Evolutionary conservation across 1,139 yeast species (phyloP), one percentile per base, ranked within the genome.

Genomic region (Trichomonascaceae sp.): DNA sequence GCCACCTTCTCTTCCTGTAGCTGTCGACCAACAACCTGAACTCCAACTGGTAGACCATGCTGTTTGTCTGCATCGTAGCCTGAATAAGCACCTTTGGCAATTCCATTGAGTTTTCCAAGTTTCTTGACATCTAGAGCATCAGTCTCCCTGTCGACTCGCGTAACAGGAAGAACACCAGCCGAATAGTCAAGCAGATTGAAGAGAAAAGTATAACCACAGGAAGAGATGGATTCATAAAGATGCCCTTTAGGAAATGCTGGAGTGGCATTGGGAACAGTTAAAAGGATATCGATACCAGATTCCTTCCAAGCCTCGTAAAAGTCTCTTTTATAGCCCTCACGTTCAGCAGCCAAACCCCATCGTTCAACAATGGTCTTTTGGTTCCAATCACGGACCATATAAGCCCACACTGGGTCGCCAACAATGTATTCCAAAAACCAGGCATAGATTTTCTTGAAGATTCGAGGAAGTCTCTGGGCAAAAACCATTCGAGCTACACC

Each of bases 11-110:
- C 91, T 61, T 85, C 91, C 61, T 81, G 79, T 52, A 77, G 75
- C 53, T 83, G 73, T 56, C 74, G 74, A 6, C 85, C 81, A 9
- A 83, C 79, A 5, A 85, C 71, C 69, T 85, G 90, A 24, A 84
- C 74, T 19, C 84, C 80, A 8, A 84, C 85, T 1, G 89, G 88
- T 61, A 84, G 80, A 0, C 85, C 84, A 57, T 82, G 78, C 68
- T 77, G 74, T 58, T 79, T 76, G 52, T 71, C 76, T 1, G 87
- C 81, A 58, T 83, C 74, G 67, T 84, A 85, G 59, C 74, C 65
- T 24, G 63, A 63, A 57, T 73, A 72, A 9, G 76, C 73, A 20
- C 73, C 74, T 36, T 61, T 57, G 49, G 79, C 83, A 8, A 65
- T 62, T 4, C 71, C 70, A 61, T 69, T 74, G 49, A 71, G 60